Percentiles rank a stretch among this genome's conserved stretches.
phyloP scores from a whole-genome alignment of 2,329 filamentous ascomycete species.

The Parastagonospora nodorum region DNA sequence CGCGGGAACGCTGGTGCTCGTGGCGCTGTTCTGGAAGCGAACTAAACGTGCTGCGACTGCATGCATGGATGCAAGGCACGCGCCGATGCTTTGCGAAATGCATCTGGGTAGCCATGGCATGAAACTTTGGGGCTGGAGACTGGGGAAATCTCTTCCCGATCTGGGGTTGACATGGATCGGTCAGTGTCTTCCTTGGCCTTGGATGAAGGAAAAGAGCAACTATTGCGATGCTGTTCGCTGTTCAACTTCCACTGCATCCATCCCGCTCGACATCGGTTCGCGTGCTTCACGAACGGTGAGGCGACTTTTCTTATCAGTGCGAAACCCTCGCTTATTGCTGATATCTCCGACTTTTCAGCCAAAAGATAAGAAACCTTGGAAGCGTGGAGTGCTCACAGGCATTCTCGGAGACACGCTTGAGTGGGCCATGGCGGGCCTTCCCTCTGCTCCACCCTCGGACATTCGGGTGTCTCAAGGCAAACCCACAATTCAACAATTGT shows the following conservation, averaged over 20 bases:
- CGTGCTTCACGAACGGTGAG: neutral
- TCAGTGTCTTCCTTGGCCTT: neutral
- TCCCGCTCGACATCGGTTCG: neutral
- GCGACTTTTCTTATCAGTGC: neutral
- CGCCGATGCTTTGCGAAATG: slow-evolving; percentile 15
- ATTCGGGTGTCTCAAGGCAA: neutral
- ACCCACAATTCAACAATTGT: neutral
- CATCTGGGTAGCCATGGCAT: neutral
- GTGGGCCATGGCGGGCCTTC: neutral
- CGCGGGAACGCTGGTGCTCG: neutral
- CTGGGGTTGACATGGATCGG: slow-evolving; percentile 1
- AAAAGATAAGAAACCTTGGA: slow-evolving; percentile 2
- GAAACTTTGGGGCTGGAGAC: neutral
- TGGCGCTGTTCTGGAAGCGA: slow-evolving; percentile 12
- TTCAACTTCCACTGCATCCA: neutral
- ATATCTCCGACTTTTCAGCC: neutral
- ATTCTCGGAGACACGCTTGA: neutral
- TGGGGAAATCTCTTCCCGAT: neutral
- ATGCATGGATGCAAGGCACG: neutral
- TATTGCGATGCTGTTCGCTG: neutral
- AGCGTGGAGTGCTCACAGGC: neutral
- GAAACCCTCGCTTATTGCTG: neutral
- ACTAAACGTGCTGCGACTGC: slow-evolving; percentile 9
- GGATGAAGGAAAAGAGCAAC: neutral
- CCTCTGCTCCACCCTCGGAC: slow-evolving; percentile 3